These are phyloP conservation scores for Phytophthora tubulina DNA, from an alignment of 352 stramenopile genomes.

Conservation along the genomic window DNA sequence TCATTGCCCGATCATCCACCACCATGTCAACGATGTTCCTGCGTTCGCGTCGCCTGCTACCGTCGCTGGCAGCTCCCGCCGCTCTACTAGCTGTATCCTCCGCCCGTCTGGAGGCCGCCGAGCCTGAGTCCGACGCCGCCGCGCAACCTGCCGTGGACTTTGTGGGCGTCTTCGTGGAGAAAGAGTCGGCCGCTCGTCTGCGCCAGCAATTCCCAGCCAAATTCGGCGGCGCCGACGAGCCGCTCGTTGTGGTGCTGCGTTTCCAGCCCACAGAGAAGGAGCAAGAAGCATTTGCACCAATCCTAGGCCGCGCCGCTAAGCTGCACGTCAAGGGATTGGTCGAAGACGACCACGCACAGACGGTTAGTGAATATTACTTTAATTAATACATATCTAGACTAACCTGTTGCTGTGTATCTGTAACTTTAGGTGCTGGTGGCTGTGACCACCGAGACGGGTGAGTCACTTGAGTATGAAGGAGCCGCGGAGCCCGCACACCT, in stretches of 20 bases:
- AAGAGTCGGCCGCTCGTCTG: constrained; percentile 59
- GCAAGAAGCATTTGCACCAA: constrained; percentile 77
- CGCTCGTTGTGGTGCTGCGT: constrained; percentile 80
- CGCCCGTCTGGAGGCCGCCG: constrained; percentile 37
- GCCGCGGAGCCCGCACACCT: constrained; percentile 61
- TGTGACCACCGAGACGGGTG: constrained; percentile 71
- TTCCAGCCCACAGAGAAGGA: constrained; percentile 79
- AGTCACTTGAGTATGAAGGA: constrained; percentile 67
- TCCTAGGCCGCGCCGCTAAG: constrained; percentile 65
- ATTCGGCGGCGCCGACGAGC: constrained; percentile 52
- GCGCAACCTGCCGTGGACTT: constrained; percentile 57
- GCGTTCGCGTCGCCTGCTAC: constrained; percentile 39
- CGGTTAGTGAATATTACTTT: constrained; percentile 31
- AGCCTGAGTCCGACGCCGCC: constrained; percentile 7
- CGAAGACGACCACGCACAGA: constrained; percentile 74
- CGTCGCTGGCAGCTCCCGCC: constrained; percentile 35
- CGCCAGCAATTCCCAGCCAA: constrained; percentile 66
- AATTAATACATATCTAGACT: background rate
- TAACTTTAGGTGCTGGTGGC: constrained; percentile 58
- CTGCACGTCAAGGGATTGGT: constrained; percentile 74
- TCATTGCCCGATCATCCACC: background rate
- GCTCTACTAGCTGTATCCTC: constrained; percentile 34
- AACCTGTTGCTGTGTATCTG: background rate
- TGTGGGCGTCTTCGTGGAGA: constrained; percentile 80
- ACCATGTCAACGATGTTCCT: constrained; percentile 26